phyloP scores from a whole-genome alignment of 768 basidiomycete species.

The Rhodosporidiobolus sp. region DNA sequence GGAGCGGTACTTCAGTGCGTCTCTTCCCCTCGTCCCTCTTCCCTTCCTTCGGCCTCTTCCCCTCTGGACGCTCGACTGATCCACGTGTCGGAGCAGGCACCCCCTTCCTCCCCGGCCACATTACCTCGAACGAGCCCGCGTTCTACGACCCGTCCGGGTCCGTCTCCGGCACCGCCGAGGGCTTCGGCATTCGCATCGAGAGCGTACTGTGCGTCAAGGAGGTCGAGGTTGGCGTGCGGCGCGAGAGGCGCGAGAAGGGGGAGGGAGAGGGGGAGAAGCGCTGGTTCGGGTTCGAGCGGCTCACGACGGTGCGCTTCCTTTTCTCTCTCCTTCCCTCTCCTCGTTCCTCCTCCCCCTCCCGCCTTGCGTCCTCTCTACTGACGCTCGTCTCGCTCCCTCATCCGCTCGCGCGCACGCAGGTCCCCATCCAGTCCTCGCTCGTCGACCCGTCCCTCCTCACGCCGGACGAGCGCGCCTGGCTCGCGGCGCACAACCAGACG shows the following conservation, averaged over 20 bases:
- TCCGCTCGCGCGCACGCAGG: no score
- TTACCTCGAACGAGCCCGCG: conserved; percentile 79
- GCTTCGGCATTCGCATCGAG: conserved; percentile 90
- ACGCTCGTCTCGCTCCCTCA: no score
- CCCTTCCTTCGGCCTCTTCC: neutral
- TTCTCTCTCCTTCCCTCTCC: neutral
- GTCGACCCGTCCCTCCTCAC: conserved; percentile 78
- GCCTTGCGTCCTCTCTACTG: neutral
- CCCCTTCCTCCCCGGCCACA: conserved; percentile 76
- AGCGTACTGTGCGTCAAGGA: conserved; percentile 73
- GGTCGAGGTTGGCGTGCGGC: conserved; percentile 61
- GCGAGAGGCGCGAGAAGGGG: conserved; percentile 54
- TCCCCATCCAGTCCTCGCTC: conserved; percentile 88
- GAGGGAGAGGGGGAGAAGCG: conserved; percentile 55
- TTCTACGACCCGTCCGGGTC: conserved; percentile 55
- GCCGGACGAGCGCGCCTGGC: conserved; percentile 80
- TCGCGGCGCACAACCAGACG: conserved; percentile 77
- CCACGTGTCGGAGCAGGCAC: conserved; percentile 1
- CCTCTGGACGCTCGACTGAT: neutral
- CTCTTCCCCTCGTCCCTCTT: neutral
- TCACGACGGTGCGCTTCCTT: conserved; percentile 56
- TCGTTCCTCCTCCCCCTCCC: neutral
- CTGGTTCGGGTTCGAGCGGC: conserved; percentile 87
- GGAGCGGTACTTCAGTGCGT: conserved; percentile 15
- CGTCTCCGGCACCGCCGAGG: conserved; percentile 21